phyloP scores from a whole-genome alignment of 805 yeast genomes.

The Metschnikowia chrysomelidarum region DNA sequence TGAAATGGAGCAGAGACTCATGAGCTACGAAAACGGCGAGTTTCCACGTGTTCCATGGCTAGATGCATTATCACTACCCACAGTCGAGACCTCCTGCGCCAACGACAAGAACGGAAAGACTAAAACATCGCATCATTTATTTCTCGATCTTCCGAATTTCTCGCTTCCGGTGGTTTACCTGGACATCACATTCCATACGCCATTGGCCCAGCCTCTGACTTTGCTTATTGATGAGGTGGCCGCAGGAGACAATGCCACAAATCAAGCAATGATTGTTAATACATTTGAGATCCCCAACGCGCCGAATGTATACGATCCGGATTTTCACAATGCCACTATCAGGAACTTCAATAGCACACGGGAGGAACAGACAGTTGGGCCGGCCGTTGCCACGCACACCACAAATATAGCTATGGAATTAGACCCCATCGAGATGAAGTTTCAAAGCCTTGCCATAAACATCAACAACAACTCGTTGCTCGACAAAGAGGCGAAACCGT shows the following conservation, averaged over 20 bases:
- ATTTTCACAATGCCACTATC: constrained; percentile 23
- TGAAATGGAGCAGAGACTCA: constrained; percentile 50
- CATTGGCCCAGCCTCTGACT: constrained; percentile 9
- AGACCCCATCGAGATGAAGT: constrained; percentile 88
- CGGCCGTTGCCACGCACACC: background rate
- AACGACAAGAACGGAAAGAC: background rate
- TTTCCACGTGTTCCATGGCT: constrained; percentile 66
- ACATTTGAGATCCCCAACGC: constrained; percentile 32
- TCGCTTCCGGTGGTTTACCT: constrained; percentile 72
- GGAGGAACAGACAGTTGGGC: constrained; percentile 6
- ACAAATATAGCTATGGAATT: background rate
- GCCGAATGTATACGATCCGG: constrained; percentile 45
- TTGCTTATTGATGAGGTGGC: constrained; percentile 7
- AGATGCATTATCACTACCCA: constrained; percentile 60
- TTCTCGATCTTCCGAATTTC: constrained; percentile 53
- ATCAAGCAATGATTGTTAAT: constrained; percentile 36
- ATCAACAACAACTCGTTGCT: constrained; percentile 72
- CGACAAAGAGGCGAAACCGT: constrained; percentile 86
- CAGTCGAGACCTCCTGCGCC: constrained; percentile 38
- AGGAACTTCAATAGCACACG: constrained; percentile 11
- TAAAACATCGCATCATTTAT: constrained; percentile 24
- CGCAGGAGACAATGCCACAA: constrained; percentile 11
- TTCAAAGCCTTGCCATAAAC: constrained; percentile 74
- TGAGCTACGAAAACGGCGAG: constrained; percentile 68
- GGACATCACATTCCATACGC: constrained; percentile 44